These are phyloP conservation scores for Erysiphe pulchra DNA, from an alignment of 2,329 filamentous ascomycete genomes.

Conservation along the genomic window DNA sequence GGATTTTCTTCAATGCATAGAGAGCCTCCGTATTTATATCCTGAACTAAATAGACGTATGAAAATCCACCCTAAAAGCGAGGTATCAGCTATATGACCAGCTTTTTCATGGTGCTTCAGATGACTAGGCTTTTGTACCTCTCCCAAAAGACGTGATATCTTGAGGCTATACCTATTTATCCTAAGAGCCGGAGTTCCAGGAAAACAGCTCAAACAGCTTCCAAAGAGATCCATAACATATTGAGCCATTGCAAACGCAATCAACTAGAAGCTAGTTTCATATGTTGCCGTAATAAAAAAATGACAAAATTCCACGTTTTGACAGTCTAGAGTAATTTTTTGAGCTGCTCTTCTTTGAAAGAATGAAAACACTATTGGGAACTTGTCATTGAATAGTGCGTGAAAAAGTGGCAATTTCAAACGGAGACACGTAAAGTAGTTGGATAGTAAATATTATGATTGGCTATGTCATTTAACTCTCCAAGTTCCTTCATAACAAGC, in stretches of 20 bases:
- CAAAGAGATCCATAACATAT: constrained; percentile 50
- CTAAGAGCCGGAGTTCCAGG: constrained; percentile 81
- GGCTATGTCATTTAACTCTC: too few relatives aligned
- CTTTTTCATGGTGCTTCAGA: background rate
- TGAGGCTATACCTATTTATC: constrained; percentile 86
- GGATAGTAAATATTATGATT: too few relatives aligned
- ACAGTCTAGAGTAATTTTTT: too few relatives aligned
- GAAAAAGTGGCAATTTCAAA: too few relatives aligned
- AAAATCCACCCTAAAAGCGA: constrained; percentile 57
- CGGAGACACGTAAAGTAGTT: too few relatives aligned
- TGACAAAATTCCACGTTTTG: too few relatives aligned
- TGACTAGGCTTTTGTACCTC: constrained; percentile 32
- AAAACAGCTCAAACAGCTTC: constrained; percentile 62
- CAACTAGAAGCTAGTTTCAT: too few relatives aligned
- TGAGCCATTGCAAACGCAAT: constrained; percentile 34
- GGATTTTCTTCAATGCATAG: constrained; percentile 94
- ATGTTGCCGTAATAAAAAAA: too few relatives aligned
- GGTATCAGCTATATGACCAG: constrained; percentile 3
- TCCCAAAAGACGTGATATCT: constrained; percentile 77
- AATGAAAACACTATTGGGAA: too few relatives aligned
- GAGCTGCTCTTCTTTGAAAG: too few relatives aligned
- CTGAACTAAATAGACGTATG: constrained; percentile 95
- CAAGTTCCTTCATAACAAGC: too few relatives aligned
- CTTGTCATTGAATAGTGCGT: too few relatives aligned
- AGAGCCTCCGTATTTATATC: constrained; percentile 62